Percentiles rank a stretch among this genome's conserved stretches.
Evolutionary conservation across 805 yeast species (phyloP).

Genomic region (Candida broadrunensis): DNA sequence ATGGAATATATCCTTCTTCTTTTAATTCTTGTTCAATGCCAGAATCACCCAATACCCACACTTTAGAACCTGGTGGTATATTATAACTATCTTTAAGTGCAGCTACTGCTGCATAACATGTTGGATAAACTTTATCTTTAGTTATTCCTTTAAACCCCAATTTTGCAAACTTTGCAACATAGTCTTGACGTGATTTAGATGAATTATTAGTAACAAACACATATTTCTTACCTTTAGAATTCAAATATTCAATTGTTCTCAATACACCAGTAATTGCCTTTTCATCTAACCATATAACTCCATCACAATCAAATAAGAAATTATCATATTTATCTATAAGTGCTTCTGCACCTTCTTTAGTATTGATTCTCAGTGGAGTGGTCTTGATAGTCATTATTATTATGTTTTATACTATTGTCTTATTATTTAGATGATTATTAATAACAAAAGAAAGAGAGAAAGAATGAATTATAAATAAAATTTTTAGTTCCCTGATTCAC

Average conservation of each 20-base stretch:
- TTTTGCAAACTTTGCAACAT: constrained; percentile 27
- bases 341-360: constrained; percentile 13
- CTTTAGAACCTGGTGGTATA: constrained; percentile 26
- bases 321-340: constrained; percentile 30
- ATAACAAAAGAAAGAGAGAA: too few relatives aligned
- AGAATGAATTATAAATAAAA: neutral
- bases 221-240: constrained; percentile 19
- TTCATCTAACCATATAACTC: constrained; percentile 40
- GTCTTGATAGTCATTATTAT: constrained; percentile 8
- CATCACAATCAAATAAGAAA: constrained; percentile 42
- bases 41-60: constrained; percentile 40
- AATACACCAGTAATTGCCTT: constrained; percentile 30
- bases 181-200: constrained; percentile 30
- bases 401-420: too few relatives aligned
- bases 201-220: constrained; percentile 40
- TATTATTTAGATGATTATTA: too few relatives aligned
- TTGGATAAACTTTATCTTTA: constrained; percentile 31
- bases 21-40: constrained; percentile 35
- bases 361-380: constrained; percentile 6
- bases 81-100: constrained; percentile 18
- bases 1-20: constrained; percentile 29
- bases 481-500: too few relatives aligned
- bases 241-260: constrained; percentile 21
- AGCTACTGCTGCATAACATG: constrained; percentile 36
- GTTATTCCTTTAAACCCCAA: constrained; percentile 27